Percentiles rank a stretch among this genome's conserved stretches.
These are phyloP conservation scores for Fusarium poae DNA, from an alignment of 2,329 filamentous ascomycete species.

Conservation along the genomic window DNA sequence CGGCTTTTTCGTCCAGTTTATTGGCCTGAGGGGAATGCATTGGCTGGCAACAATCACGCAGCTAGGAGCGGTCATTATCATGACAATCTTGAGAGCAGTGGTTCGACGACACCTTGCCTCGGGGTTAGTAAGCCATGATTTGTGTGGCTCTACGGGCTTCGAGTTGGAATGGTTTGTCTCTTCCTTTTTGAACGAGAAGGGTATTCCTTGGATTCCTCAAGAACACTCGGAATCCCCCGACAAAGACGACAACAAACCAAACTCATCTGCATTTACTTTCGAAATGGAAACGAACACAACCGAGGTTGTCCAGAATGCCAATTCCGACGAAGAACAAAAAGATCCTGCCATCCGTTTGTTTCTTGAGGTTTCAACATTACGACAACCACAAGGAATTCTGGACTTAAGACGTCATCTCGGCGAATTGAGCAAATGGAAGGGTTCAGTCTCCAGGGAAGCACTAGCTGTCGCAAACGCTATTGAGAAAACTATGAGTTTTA, in stretches of 20 bases:
- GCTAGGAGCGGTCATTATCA: neutral
- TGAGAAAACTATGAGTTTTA: too few species aligned
- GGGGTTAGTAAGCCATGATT: neutral
- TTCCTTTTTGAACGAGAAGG: neutral
- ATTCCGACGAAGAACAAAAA: too few species aligned
- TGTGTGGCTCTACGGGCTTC: neutral
- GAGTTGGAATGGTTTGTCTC: neutral
- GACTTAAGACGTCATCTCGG: too few species aligned
- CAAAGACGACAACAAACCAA: too few species aligned
- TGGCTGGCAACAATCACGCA: neutral
- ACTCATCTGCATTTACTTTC: rapidly evolving
- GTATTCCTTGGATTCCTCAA: neutral
- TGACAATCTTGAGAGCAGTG: neutral
- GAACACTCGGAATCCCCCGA: neutral
- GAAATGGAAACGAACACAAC: too few species aligned
- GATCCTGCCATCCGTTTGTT: too few species aligned
- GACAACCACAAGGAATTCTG: too few species aligned
- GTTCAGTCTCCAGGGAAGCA: too few species aligned
- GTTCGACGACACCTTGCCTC: neutral
- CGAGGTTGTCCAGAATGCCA: too few species aligned
- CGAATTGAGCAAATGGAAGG: too few species aligned
- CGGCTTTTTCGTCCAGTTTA: constrained; percentile 14
- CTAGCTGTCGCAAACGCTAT: too few species aligned
- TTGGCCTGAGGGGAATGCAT: constrained; percentile 18
- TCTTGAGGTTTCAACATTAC: too few species aligned